Conservation (phyloP, 208 protist genomes). For the Trypanosoma lewisi region DNA sequence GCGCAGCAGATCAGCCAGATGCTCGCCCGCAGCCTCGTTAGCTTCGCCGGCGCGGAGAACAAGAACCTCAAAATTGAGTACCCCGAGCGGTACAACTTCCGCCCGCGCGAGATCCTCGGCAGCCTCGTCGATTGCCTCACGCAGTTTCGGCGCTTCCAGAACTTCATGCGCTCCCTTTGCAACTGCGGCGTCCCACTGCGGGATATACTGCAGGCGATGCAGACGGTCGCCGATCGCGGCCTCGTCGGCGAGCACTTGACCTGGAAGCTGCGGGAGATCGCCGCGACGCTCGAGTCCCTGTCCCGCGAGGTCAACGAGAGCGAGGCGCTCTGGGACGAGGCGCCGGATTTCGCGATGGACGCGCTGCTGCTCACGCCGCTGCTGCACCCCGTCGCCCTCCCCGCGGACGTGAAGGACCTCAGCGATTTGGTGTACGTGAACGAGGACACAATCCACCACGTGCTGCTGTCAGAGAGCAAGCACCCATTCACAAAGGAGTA, state of each 20-base stretch:
- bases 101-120: slow-evolving; percentile 72
- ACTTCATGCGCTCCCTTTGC: slow-evolving; percentile 76
- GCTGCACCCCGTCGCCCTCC: slow-evolving; percentile 72
- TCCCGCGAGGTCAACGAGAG: slow-evolving; percentile 65
- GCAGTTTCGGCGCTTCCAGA: slow-evolving; percentile 62
- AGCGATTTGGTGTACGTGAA: slow-evolving; percentile 81
- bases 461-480: slow-evolving; percentile 82
- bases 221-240: slow-evolving; percentile 54
- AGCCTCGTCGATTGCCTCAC: slow-evolving; percentile 81
- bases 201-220: slow-evolving; percentile 57
- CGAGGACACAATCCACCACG: slow-evolving; percentile 80
- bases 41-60: slow-evolving; percentile 79
- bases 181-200: slow-evolving; percentile 68
- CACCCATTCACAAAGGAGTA: slow-evolving; percentile 90
- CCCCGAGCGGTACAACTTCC: slow-evolving; percentile 75
- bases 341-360: slow-evolving; percentile 83
- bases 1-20: slow-evolving; percentile 86
- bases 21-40: slow-evolving; percentile 77
- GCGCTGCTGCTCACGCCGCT: slow-evolving; percentile 81
- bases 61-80: slow-evolving; percentile 77
- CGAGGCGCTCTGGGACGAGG: slow-evolving; percentile 82
- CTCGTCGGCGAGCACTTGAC: slow-evolving; percentile 62
- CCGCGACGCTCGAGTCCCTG: slow-evolving; percentile 36
- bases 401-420: slow-evolving; percentile 78
- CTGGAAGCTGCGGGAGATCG: slow-evolving; percentile 70